Evolutionary conservation across 805 yeast species (phyloP).

Genomic region (Starmerella geochares): DNA sequence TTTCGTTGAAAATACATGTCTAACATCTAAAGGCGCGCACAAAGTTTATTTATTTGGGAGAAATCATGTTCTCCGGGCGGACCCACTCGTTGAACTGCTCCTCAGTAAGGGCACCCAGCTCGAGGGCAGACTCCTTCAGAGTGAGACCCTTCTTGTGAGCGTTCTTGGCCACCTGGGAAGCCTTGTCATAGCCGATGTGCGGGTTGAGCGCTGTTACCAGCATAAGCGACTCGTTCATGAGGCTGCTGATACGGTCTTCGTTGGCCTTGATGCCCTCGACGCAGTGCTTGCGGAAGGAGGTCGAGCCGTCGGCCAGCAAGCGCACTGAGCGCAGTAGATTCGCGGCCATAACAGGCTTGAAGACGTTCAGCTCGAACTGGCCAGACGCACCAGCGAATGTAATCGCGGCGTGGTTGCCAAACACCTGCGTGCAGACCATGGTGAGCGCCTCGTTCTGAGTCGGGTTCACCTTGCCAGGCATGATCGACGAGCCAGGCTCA

Average conservation of each 20-base stretch:
- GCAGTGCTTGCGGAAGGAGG: slow-evolving; percentile 88
- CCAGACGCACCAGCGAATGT: slow-evolving; percentile 98
- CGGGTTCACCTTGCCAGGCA: slow-evolving; percentile 99
- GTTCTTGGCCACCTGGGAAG: slow-evolving; percentile 95
- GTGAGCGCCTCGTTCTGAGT: slow-evolving; percentile 98
- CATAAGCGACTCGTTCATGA: slow-evolving; percentile 91
- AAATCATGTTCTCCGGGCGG: slow-evolving; percentile 95
- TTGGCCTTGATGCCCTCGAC: slow-evolving; percentile 91
- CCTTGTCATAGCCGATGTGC: slow-evolving; percentile 95
- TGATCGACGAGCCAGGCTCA: slow-evolving; percentile 98
- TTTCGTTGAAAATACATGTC: neutral
- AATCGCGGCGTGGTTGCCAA: slow-evolving; percentile 91
- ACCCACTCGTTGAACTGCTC: slow-evolving; percentile 95
- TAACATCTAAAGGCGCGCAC: neutral
- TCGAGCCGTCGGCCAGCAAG: slow-evolving; percentile 76
- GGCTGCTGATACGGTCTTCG: slow-evolving; percentile 71
- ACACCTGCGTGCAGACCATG: slow-evolving; percentile 95
- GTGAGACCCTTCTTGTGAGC: slow-evolving; percentile 98
- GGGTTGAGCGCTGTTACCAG: slow-evolving; percentile 97
- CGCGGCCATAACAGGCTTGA: slow-evolving; percentile 90
- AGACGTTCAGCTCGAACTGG: slow-evolving; percentile 95
- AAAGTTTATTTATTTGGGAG: slow-evolving; percentile 64
- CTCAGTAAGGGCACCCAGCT: slow-evolving; percentile 70
- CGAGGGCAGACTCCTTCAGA: slow-evolving; percentile 86
- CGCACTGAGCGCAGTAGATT: slow-evolving; percentile 82